A percentile compares a stretch with the other conserved stretches of the same genome.
Evolutionary conservation across 306 rosid species (phyloP).

Genomic region (Ziziphus jujuba): DNA sequence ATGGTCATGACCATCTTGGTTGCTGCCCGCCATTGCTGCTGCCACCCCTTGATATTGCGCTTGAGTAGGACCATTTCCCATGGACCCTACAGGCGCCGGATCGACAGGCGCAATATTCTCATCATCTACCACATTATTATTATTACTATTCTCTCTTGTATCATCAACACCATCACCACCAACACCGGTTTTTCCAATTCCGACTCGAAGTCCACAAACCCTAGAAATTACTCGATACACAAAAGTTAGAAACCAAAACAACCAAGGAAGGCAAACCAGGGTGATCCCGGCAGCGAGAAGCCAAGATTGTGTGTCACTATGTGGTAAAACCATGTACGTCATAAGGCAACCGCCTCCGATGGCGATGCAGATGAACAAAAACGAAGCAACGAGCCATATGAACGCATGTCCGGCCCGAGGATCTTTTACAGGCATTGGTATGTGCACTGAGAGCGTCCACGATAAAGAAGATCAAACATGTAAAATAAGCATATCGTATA

Average conservation of each 20-base stretch:
- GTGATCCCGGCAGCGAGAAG: conserved; percentile 52
- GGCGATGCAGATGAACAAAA: conserved; percentile 44
- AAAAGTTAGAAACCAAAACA: conserved; percentile 70
- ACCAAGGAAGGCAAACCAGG: conserved; percentile 82
- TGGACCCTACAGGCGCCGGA: background rate
- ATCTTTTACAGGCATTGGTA: conserved; percentile 56
- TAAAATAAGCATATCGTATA: background rate
- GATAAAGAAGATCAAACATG: background rate
- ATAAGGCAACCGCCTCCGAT: conserved; percentile 66
- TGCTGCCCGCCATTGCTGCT: conserved; percentile 24
- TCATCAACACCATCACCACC: background rate
- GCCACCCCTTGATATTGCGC: background rate
- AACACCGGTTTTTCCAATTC: background rate
- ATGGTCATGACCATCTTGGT: background rate
- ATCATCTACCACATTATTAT: background rate
- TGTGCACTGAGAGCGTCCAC: background rate
- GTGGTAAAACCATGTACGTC: conserved; percentile 50
- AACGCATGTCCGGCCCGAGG: conserved; percentile 47
- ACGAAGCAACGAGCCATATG: conserved; percentile 51
- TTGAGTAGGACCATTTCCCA: background rate
- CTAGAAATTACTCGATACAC: conserved; percentile 59
- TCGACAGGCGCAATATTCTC: background rate
- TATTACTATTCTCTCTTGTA: background rate
- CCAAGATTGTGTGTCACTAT: conserved; percentile 40
- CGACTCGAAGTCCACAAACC: conserved; percentile 41